Percentiles rank a stretch among this genome's conserved stretches.
phyloP scores from a whole-genome alignment of 805 yeast genomes.

The Candida germanica region DNA sequence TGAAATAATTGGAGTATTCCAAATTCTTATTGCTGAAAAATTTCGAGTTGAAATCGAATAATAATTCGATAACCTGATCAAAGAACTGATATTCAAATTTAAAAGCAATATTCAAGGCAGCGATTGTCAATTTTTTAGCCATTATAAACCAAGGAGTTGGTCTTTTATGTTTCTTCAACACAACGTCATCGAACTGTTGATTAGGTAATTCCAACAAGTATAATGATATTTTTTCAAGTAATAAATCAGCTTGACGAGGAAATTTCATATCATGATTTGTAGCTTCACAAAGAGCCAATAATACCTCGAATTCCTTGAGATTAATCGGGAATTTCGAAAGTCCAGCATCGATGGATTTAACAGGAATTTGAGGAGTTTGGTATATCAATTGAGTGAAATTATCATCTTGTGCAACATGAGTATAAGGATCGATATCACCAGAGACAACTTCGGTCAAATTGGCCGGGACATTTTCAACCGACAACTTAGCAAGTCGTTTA shows the following conservation, averaged over 20 bases:
- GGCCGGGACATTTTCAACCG: constrained; percentile 23
- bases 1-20: constrained; percentile 31
- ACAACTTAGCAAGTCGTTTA: constrained; percentile 32
- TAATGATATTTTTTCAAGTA: constrained; percentile 42
- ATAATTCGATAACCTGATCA: constrained; percentile 24
- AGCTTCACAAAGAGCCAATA: constrained; percentile 53
- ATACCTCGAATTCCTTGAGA: constrained; percentile 52
- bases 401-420: too few species aligned
- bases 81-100: constrained; percentile 19
- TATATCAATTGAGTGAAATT: constrained; percentile 20
- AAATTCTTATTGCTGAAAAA: constrained; percentile 21
- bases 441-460: constrained; percentile 6
- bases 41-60: constrained; percentile 23
- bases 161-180: constrained; percentile 23
- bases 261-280: constrained; percentile 26
- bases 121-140: constrained; percentile 31
- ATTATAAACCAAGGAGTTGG: constrained; percentile 35
- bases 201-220: constrained; percentile 47
- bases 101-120: constrained; percentile 29
- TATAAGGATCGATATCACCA: constrained; percentile 9
- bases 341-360: constrained; percentile 1
- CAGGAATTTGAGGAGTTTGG: constrained; percentile 2
- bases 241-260: constrained; percentile 35
- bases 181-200: constrained; percentile 41
- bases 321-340: constrained; percentile 42